Conservation (phyloP, 2,329 filamentous ascomycete species). For the Zasmidium citrigriseum region DNA sequence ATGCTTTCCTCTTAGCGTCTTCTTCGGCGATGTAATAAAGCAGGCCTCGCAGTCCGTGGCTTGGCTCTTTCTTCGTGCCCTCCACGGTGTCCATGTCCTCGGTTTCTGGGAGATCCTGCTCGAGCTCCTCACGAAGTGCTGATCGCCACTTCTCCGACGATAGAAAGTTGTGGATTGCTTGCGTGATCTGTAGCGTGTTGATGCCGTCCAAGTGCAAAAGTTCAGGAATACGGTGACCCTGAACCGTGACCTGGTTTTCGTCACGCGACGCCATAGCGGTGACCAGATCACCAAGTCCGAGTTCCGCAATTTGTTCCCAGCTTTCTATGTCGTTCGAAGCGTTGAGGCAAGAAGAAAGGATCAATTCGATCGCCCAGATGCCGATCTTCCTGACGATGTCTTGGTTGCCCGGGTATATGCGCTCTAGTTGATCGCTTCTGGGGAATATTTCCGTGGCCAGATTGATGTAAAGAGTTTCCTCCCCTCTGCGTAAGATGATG, state of each 20-base stretch:
- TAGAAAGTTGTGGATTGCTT: constrained; percentile 17
- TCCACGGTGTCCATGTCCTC: constrained; percentile 23
- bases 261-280: constrained; percentile 1
- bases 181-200: constrained; percentile 12
- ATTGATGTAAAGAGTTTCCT: constrained; percentile 17
- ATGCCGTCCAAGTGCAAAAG: not conserved
- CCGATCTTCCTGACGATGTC: not conserved
- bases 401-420: constrained; percentile 2
- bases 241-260: not conserved
- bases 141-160: constrained; percentile 13
- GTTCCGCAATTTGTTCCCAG: not conserved
- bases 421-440: constrained; percentile 8
- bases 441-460: constrained; percentile 14
- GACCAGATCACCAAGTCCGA: constrained; percentile 4
- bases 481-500: constrained; percentile 12
- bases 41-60: constrained; percentile 47
- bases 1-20: constrained; percentile 82
- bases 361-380: not conserved
- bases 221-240: not conserved
- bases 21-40: constrained; percentile 93
- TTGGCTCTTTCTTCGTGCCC: constrained; percentile 24
- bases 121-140: not conserved
- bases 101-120: constrained; percentile 26
- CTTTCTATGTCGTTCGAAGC: not conserved
- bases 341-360: constrained; percentile 1